phyloP scores from a whole-genome alignment of 2,329 filamentous ascomycete genomes.

The Apiospora saccharicola region DNA sequence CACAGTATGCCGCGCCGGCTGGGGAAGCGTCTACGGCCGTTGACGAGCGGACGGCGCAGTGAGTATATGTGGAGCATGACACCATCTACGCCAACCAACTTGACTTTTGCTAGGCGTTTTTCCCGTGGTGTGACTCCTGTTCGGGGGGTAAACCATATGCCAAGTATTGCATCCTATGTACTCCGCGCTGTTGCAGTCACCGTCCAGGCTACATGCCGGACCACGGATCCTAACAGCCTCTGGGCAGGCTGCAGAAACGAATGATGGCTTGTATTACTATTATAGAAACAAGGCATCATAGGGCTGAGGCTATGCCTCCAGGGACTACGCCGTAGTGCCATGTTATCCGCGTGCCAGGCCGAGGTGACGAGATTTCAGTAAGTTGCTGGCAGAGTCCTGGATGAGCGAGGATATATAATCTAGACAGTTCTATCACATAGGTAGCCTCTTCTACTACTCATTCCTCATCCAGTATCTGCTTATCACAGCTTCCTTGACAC shows the following conservation, averaged over 20 bases:
- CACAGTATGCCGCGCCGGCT: not conserved
- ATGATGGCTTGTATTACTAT: not conserved
- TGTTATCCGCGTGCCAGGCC: not conserved
- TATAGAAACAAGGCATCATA: constrained; percentile 6
- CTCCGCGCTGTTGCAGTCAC: not conserved
- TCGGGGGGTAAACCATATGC: not conserved
- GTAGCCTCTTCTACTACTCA: not conserved
- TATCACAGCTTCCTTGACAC: not conserved
- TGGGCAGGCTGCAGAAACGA: not conserved
- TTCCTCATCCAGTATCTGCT: not conserved
- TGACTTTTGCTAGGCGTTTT: not conserved
- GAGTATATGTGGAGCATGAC: not conserved
- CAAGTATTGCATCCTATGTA: not conserved
- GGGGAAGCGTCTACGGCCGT: too few species aligned
- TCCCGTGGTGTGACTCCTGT: not conserved
- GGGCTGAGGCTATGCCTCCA: constrained; percentile 1
- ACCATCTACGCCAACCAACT: not conserved
- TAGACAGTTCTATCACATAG: not conserved
- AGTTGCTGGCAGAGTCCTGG: not conserved
- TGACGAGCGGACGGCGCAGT: not conserved
- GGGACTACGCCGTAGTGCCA: not conserved
- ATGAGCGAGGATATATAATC: not conserved
- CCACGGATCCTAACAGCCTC: not conserved
- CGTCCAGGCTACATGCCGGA: not conserved
- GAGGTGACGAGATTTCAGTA: not conserved